A percentile compares a stretch with the other conserved stretches of the same genome.
These are phyloP conservation scores for Mastigamoeba balamuthi DNA, from an alignment of 78 protist genomes.

Conservation along the genomic window DNA sequence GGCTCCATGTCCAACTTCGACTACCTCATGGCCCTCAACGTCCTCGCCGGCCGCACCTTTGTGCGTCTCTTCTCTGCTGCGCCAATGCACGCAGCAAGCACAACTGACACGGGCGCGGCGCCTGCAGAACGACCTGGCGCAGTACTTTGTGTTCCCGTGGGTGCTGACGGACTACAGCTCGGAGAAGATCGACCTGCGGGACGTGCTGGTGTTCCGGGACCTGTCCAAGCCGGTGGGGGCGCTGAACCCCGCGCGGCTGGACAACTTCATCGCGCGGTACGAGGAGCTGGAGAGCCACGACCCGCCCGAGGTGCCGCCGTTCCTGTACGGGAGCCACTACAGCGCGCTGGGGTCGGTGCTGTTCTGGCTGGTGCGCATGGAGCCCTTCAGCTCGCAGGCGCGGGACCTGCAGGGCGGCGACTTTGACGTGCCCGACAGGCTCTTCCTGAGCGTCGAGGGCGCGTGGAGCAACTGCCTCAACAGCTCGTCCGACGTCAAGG, in stretches of 20 bases:
- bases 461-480: conserved; percentile 79
- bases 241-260: conserved; percentile 25
- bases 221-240: not conserved
- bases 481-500: conserved; percentile 69
- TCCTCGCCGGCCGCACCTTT: conserved; percentile 62
- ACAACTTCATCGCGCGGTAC: conserved; percentile 32
- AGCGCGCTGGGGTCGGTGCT: conserved; percentile 59
- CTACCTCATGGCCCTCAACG: conserved; percentile 84
- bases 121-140: conserved; percentile 23
- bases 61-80: not conserved
- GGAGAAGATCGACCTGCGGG: conserved; percentile 41
- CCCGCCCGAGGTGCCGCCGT: conserved; percentile 54
- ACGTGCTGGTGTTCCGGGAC: not conserved
- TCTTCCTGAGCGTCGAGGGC: conserved; percentile 74
- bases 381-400: conserved; percentile 66
- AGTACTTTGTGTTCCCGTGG: conserved; percentile 85
- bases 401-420: conserved; percentile 61
- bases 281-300: conserved; percentile 11
- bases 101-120: not conserved
- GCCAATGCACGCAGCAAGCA: not conserved
- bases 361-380: conserved; percentile 77
- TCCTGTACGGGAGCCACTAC: conserved; percentile 94
- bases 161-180: conserved; percentile 62
- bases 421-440: conserved; percentile 90
- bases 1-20: conserved; percentile 70